Evolutionary conservation across 1,284 basidiomycete genomes (phyloP).

Genomic region (Cutaneotrichosporon dermatis): DNA sequence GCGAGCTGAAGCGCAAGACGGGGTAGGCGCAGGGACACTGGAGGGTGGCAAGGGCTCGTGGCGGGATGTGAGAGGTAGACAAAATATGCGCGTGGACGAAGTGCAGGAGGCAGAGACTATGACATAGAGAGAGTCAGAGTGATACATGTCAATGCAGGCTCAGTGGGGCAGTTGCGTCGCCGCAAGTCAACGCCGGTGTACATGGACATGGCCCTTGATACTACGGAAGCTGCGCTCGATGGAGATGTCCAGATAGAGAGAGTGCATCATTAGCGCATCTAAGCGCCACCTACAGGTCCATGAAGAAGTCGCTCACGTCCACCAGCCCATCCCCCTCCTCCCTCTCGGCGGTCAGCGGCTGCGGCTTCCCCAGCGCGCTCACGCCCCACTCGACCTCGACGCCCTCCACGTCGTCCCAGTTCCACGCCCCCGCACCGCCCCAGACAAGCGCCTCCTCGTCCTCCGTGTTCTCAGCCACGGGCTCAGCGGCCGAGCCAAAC

Average conservation of each 20-base stretch:
- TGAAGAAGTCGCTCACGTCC: conserved; percentile 35
- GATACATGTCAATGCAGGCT: no score
- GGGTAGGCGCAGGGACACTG: background rate
- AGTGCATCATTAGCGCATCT: no score
- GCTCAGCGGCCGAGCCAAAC: conserved; percentile 20
- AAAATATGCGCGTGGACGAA: no score
- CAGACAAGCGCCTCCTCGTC: conserved; percentile 40
- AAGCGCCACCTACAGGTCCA: conserved; percentile 19
- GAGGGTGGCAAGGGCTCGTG: no score
- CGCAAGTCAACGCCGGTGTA: no score
- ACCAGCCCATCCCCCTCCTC: conserved; percentile 35
- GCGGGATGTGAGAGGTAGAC: no score
- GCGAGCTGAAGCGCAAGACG: conserved; percentile 20
- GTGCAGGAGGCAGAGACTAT: no score
- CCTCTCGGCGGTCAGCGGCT: background rate
- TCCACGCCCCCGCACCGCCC: conserved; percentile 40
- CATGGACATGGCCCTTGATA: no score
- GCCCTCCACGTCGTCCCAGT: conserved; percentile 47
- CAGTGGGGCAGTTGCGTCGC: no score
- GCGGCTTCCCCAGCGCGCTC: conserved; percentile 28
- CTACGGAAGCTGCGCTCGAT: no score
- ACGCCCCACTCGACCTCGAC: conserved; percentile 42
- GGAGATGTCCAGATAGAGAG: no score
- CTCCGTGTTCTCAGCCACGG: conserved; percentile 23
- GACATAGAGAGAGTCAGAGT: no score